Base-by-base conservation (phyloP, 2,329 filamentous ascomycete genomes). In the Xylariaceae sp. region DNA sequence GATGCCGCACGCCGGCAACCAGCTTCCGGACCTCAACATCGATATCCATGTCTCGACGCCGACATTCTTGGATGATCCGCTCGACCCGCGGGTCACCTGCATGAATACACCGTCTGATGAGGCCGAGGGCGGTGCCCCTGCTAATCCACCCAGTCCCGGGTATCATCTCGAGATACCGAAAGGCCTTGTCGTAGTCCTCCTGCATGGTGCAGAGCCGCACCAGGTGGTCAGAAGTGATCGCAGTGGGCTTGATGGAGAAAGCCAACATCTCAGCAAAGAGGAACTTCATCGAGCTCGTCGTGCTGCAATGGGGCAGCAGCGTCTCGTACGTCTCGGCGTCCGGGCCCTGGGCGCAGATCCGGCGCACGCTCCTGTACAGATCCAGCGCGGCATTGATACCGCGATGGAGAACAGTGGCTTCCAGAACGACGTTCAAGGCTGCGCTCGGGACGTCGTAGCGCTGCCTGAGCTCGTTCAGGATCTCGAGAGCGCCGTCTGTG, bases 391-490 rank as follows among this genome's bases (percentile, higher is more conserved):
- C 27, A 29, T 39, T 44, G 29, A 57, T 51, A 5, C 44, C 46
- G 9, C 31, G 33, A 19, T 51, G 49, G 6, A 39, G 15, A 22
- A 41, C 33, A 11, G 38, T 49, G 24, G 58, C 56, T 36, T 67
- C 63, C 7, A 66, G 43, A 10, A 66, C 49, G 13, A 63, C 59
- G 38, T 64, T 64, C 43, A 65, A 58, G 3, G 61, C 58, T 5
- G 58, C 54, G 13, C 54, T 41, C 8, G 64, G 63, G 13, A 66
- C 43, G 5, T 46, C 39, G 37, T 59, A 49, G 12, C 51, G 46
- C 26, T 40, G 37, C 31, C 68, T 67, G 18, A 88, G 60, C 1
- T 64, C 53, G 31, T 73, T 64, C 10, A 94, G 65, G 2, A 70
- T 61, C 3, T 55, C 47, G 50, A 83, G 72, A 3, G 76, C 73